Evolutionary conservation across 1,284 basidiomycete species (phyloP).

Genomic region (Trichosporon ovoides): DNA sequence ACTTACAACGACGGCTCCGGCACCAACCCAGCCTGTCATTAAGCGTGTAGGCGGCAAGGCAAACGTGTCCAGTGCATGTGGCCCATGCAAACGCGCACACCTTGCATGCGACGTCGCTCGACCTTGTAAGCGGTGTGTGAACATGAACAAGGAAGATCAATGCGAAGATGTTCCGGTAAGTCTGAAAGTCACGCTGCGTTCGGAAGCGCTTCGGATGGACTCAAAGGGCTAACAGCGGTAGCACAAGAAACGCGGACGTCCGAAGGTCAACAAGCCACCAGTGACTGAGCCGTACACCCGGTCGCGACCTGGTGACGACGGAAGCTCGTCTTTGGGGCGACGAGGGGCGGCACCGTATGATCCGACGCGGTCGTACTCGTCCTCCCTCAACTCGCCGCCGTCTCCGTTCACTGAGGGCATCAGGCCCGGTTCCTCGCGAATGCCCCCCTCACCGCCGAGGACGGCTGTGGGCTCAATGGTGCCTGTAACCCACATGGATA

Average conservation of each 20-base stretch:
- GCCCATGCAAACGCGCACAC: conserved; percentile 44
- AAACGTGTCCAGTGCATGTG: conserved; percentile 40
- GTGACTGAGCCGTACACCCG: conserved; percentile 30
- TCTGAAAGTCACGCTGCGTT: neutral
- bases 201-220: neutral
- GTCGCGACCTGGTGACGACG: neutral
- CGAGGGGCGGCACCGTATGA: neutral
- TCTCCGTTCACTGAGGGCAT: neutral
- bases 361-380: neutral
- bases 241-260: conserved; percentile 47
- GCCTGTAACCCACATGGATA: neutral
- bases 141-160: conserved; percentile 40
- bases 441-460: neutral
- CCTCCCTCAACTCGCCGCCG: neutral
- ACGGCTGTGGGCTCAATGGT: conserved; percentile 3
- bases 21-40: conserved; percentile 6
- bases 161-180: conserved; percentile 47
- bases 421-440: neutral
- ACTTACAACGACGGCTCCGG: neutral
- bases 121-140: conserved; percentile 45
- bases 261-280: conserved; percentile 36
- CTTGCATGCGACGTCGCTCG: conserved; percentile 42
- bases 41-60: conserved; percentile 31
- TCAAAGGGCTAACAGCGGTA: conserved; percentile 9
- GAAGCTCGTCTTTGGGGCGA: neutral